phyloP scores from a whole-genome alignment of 805 yeast species.

The Pichia nakasei region DNA sequence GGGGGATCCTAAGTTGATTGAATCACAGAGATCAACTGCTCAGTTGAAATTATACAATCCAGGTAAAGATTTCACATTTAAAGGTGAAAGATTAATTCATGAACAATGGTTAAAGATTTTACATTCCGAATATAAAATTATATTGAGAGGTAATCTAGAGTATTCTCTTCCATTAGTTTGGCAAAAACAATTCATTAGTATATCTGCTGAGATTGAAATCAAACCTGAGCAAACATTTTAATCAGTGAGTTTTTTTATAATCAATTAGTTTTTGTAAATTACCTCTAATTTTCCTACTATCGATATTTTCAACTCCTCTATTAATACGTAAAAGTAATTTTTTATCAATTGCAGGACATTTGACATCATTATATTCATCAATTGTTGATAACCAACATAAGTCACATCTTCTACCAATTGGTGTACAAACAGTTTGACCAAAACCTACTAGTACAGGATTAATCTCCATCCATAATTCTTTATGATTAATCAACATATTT shows the following conservation, averaged over 20 bases:
- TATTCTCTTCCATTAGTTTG: constrained; percentile 24
- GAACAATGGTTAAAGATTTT: constrained; percentile 26
- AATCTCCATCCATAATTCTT: constrained; percentile 69
- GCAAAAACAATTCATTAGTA: constrained; percentile 21
- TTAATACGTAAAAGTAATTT: constrained; percentile 29
- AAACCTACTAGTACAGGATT: constrained; percentile 87
- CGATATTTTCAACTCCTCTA: constrained; percentile 14
- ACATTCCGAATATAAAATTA: constrained; percentile 20
- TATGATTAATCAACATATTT: constrained; percentile 54
- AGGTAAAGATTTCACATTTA: constrained; percentile 19
- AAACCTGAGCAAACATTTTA: constrained; percentile 4
- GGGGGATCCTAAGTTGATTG: constrained; percentile 14
- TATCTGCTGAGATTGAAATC: constrained; percentile 21
- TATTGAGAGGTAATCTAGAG: constrained; percentile 26
- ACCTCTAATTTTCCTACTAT: constrained; percentile 30
- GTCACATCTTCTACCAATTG: constrained; percentile 64
- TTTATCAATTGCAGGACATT: constrained; percentile 53
- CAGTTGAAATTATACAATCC: constrained; percentile 26
- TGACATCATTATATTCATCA: constrained; percentile 18
- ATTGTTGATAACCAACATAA: constrained; percentile 40
- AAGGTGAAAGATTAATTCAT: constrained; percentile 16
- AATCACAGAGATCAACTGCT: constrained; percentile 15
- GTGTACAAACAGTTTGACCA: constrained; percentile 82
- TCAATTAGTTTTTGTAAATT: constrained; percentile 30
- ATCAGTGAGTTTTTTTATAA: constrained; percentile 12